These are phyloP conservation scores for Helicocarpus griseus DNA, from an alignment of 2,329 filamentous ascomycete genomes.

Conservation along the genomic window DNA sequence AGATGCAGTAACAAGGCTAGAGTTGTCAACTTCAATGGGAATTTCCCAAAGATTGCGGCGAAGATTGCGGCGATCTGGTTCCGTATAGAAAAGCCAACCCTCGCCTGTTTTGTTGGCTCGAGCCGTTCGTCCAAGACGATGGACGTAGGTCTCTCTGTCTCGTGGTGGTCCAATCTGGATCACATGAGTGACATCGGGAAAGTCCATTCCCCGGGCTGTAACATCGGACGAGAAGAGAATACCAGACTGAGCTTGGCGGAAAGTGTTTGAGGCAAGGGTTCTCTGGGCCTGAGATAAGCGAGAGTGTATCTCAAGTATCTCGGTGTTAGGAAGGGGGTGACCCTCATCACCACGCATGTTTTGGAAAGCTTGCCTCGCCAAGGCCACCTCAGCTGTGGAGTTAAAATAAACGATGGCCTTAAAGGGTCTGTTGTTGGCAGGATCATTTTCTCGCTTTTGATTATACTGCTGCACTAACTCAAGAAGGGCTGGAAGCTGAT, in stretches of 20 bases:
- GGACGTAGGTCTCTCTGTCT: slow-evolving; percentile 63
- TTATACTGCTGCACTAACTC: slow-evolving; percentile 61
- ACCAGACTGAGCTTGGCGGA: slow-evolving; percentile 54
- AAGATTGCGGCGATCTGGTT: slow-evolving; percentile 42
- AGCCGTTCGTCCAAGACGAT: slow-evolving; percentile 66
- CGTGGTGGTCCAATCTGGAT: slow-evolving; percentile 60
- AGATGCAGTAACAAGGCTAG: slow-evolving; percentile 34
- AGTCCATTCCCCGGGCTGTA: slow-evolving; percentile 74
- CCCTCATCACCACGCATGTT: slow-evolving; percentile 32
- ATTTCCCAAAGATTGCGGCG: slow-evolving; percentile 45
- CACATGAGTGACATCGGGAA: slow-evolving; percentile 69
- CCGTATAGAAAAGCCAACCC: slow-evolving; percentile 50
- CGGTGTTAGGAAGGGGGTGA: slow-evolving; percentile 24
- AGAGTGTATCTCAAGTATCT: slow-evolving; percentile 62
- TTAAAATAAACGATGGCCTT: slow-evolving; percentile 95
- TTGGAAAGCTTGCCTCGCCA: slow-evolving; percentile 52
- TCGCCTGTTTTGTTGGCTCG: slow-evolving; percentile 55
- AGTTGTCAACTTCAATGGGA: slow-evolving; percentile 38
- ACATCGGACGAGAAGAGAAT: slow-evolving; percentile 72
- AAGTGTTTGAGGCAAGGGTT: slow-evolving; percentile 60
- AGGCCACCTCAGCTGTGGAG: slow-evolving; percentile 62
- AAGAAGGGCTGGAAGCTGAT: slow-evolving; percentile 64
- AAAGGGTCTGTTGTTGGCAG: slow-evolving; percentile 52
- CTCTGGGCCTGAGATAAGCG: slow-evolving; percentile 61
- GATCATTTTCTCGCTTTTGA: slow-evolving; percentile 30